Conservation (phyloP, 2,329 filamentous ascomycete genomes). For the Microcera coccophila region DNA sequence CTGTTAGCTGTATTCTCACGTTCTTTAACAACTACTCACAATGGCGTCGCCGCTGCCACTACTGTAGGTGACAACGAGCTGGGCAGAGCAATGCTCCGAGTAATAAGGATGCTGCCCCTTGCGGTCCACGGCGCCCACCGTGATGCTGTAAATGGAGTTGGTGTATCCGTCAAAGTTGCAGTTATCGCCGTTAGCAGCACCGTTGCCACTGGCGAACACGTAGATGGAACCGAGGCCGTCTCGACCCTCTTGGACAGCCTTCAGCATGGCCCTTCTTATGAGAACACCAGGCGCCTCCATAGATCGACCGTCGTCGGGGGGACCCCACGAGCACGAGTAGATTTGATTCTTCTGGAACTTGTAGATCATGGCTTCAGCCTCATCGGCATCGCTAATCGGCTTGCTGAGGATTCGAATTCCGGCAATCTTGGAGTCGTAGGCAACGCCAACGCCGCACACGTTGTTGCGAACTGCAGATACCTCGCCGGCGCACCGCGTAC, state of each 20-base stretch:
- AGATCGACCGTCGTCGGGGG: conserved; percentile 83
- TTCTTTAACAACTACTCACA: conserved; percentile 38
- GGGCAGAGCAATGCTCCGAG: conserved; percentile 92
- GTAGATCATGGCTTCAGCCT: conserved; percentile 89
- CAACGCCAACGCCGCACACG: conserved; percentile 92
- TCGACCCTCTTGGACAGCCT: conserved; percentile 84
- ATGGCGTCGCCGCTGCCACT: conserved; percentile 86
- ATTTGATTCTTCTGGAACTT: conserved; percentile 89
- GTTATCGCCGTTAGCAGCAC: conserved; percentile 81
- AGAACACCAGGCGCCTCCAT: conserved; percentile 93
- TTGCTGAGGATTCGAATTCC: conserved; percentile 91
- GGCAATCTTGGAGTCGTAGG: conserved; percentile 85
- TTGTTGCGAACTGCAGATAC: conserved; percentile 89
- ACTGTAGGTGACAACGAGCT: conserved; percentile 94
- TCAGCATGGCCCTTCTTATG: conserved; percentile 86
- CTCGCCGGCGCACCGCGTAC: conserved; percentile 91
- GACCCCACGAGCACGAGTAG: conserved; percentile 98
- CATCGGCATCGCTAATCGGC: conserved; percentile 85
- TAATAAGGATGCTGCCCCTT: conserved; percentile 90
- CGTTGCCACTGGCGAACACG: conserved; percentile 93
- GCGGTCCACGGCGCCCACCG: conserved; percentile 86
- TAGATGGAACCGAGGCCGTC: conserved; percentile 83
- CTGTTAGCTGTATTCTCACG: conserved; percentile 10
- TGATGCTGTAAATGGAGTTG: conserved; percentile 98
- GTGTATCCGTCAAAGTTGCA: conserved; percentile 99